phyloP scores from a whole-genome alignment of 2,329 filamentous ascomycete species.

The Ophiosphaerella narmari region DNA sequence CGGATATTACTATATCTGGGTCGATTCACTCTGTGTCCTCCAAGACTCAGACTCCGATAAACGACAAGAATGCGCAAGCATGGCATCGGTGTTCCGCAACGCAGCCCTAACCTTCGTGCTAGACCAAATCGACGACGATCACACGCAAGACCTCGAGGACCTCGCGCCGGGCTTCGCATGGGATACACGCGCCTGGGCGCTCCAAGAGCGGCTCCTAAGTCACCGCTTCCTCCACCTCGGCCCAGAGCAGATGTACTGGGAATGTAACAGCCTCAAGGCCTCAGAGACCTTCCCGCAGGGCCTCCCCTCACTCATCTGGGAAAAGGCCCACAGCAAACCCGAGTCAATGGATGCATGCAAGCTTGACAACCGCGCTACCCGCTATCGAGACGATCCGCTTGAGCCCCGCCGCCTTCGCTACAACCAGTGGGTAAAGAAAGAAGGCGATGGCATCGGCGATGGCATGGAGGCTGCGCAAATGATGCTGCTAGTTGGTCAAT shows the following conservation, averaged over 20 bases:
- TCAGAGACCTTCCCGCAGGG: slow-evolving; percentile 43
- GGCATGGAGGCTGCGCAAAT: slow-evolving; percentile 19
- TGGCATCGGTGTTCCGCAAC: slow-evolving; percentile 42
- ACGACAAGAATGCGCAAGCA: slow-evolving; percentile 33
- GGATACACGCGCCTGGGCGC: slow-evolving; percentile 44
- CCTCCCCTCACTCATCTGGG: slow-evolving; percentile 42
- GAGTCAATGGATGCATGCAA: neutral
- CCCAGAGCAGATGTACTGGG: slow-evolving; percentile 44
- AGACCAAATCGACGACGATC: slow-evolving; percentile 9
- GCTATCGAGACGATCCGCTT: neutral
- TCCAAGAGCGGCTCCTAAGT: slow-evolving; percentile 45
- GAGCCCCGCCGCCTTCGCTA: slow-evolving; percentile 1
- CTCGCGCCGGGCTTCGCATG: slow-evolving; percentile 31
- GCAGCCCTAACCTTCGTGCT: slow-evolving; percentile 39
- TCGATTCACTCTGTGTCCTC: slow-evolving; percentile 41
- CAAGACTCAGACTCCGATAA: slow-evolving; percentile 41
- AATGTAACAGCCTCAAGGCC: slow-evolving; percentile 44
- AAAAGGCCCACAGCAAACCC: slow-evolving; percentile 39
- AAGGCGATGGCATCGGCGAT: slow-evolving; percentile 23
- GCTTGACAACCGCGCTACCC: neutral
- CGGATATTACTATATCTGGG: slow-evolving; percentile 41
- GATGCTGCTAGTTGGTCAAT: slow-evolving; percentile 6
- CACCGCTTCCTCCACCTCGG: slow-evolving; percentile 39
- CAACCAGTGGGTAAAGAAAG: slow-evolving; percentile 28
- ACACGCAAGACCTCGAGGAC: neutral